A percentile compares a stretch with the other conserved stretches of the same genome.
Conservation (phyloP, 257 asterid species). For the Nyctanthes arbortristis region DNA sequence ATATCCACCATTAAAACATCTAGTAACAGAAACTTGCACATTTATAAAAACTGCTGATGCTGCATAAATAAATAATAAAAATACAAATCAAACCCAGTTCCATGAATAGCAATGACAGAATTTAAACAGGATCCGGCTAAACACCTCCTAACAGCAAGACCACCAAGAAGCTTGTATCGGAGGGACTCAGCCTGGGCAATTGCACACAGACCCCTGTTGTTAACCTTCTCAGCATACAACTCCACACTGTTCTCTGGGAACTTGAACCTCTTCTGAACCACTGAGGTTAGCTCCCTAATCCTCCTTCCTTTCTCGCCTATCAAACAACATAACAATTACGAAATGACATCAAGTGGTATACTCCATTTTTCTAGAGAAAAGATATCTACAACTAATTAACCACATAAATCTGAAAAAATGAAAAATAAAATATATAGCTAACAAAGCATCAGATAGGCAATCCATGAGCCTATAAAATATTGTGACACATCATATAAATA, state of each 20-base stretch:
- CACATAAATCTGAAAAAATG: background rate
- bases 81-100: background rate
- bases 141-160: constrained; percentile 15
- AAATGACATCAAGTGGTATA: background rate
- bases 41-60: background rate
- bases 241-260: constrained; percentile 7
- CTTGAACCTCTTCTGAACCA: constrained; percentile 4
- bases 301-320: constrained; percentile 12
- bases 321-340: background rate
- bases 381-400: background rate
- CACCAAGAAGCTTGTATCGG: constrained; percentile 15
- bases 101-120: background rate
- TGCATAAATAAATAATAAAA: background rate
- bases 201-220: background rate
- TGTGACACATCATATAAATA: background rate
- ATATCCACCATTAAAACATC: background rate
- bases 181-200: constrained; percentile 8
- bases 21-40: background rate
- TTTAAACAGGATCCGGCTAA: background rate
- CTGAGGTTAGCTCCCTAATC: constrained; percentile 11
- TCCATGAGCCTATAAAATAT: background rate
- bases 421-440: background rate
- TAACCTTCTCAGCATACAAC: constrained; percentile 3
- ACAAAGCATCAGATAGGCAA: background rate
- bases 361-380: background rate